phyloP scores from a whole-genome alignment of 108 stramenopile species.

The Cylindrotheca fusiformis region DNA sequence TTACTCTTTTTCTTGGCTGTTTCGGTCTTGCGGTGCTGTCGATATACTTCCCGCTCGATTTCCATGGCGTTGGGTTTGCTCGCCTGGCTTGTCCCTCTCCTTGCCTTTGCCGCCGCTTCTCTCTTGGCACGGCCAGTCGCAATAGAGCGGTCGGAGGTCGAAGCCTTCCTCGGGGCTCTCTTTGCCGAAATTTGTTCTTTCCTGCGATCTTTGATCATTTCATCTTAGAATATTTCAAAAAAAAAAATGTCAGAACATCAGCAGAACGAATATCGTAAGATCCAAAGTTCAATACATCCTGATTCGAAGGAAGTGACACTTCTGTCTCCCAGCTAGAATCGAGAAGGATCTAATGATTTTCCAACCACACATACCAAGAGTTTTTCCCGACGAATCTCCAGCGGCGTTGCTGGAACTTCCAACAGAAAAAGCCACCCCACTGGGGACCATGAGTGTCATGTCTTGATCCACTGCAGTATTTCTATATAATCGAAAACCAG shows the following conservation, averaged over 20 bases:
- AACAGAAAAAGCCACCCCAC: no score
- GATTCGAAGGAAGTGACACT: no score
- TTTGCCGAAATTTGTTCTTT: conserved; percentile 25
- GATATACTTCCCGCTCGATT: conserved; percentile 63
- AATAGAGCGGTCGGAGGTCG: conserved; percentile 52
- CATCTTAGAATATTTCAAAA: conserved; percentile 44
- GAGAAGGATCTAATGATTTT: no score
- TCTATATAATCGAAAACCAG: no score
- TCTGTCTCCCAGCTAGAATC: no score
- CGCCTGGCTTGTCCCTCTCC: conserved; percentile 44
- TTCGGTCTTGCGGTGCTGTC: conserved; percentile 31
- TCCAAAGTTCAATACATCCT: not conserved
- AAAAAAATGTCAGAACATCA: not conserved
- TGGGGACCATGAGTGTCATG: no score
- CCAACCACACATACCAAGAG: no score
- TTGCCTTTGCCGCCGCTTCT: conserved; percentile 44
- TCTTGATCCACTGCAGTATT: no score
- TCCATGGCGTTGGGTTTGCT: conserved; percentile 56
- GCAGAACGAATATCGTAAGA: not conserved
- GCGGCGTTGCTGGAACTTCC: no score
- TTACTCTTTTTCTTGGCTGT: conserved; percentile 18
- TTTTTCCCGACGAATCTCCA: no score
- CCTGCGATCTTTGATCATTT: conserved; percentile 57
- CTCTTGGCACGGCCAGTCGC: conserved; percentile 72
- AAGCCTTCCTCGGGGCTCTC: conserved; percentile 22